A percentile compares a stretch with the other conserved stretches of the same genome.
Evolutionary conservation across 2,329 filamentous ascomycete genomes (phyloP).

Genomic region (Cladosporium sp.): DNA sequence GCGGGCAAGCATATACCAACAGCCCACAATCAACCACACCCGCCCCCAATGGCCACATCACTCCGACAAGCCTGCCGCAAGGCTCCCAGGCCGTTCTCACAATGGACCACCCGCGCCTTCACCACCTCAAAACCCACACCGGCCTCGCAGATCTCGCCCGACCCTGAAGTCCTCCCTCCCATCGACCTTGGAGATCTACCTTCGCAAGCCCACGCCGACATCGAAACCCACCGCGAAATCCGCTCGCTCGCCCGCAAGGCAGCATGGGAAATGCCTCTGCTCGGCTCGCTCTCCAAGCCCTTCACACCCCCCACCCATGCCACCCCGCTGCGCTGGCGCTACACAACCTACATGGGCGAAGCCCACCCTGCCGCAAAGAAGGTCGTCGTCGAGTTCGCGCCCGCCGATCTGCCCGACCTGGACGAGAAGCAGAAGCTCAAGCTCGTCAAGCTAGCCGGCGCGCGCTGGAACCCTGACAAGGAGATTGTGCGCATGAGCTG

Average conservation of each 20-base stretch:
- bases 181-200: conserved; percentile 67
- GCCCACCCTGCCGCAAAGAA: conserved; percentile 88
- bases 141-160: conserved; percentile 23
- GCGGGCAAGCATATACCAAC: not conserved
- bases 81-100: conserved; percentile 27
- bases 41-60: conserved; percentile 33
- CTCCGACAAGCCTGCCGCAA: conserved; percentile 35
- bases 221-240: conserved; percentile 85
- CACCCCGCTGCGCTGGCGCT: conserved; percentile 85
- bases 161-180: conserved; percentile 21
- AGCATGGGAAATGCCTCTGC: conserved; percentile 93
- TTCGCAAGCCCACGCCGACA: conserved; percentile 77
- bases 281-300: conserved; percentile 78
- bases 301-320: conserved; percentile 70
- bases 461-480: conserved; percentile 83
- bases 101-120: conserved; percentile 24
- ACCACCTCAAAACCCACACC: conserved; percentile 12
- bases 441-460: conserved; percentile 81
- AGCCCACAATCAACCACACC: conserved; percentile 1
- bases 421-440: conserved; percentile 71
- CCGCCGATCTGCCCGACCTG: conserved; percentile 70
- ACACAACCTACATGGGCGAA: conserved; percentile 96
- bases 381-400: conserved; percentile 91
- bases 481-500: conserved; percentile 85
- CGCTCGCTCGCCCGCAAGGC: conserved; percentile 84